Conservation (phyloP, 768 basidiomycete genomes). For the Lactifluus piperatus region DNA sequence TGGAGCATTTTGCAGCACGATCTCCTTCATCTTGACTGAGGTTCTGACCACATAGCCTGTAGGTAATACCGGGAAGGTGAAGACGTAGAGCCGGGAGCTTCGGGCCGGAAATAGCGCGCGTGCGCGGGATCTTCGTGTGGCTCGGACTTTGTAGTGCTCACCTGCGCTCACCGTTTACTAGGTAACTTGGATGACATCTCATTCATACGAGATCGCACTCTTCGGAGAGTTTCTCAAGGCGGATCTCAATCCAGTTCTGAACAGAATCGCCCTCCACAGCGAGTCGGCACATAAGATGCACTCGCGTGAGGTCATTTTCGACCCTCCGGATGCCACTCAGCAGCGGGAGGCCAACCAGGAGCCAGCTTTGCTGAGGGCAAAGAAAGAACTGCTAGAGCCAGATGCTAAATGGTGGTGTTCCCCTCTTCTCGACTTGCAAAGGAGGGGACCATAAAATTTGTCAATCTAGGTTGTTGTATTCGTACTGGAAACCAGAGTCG, state of each 20-base stretch:
- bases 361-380: conserved; percentile 61
- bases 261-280: conserved; percentile 73
- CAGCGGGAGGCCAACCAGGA: conserved; percentile 56
- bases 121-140: neutral
- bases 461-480: conserved; percentile 56
- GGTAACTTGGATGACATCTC: conserved; percentile 27
- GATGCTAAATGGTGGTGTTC: conserved; percentile 54
- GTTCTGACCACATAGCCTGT: conserved; percentile 4
- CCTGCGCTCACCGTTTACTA: too few relatives aligned
- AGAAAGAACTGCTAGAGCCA: conserved; percentile 59
- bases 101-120: neutral
- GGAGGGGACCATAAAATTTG: neutral
- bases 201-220: conserved; percentile 73
- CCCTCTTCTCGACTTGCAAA: neutral
- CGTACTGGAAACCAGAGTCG: conserved; percentile 79
- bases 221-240: conserved; percentile 75
- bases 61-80: too few relatives aligned
- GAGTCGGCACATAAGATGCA: conserved; percentile 71
- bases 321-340: conserved; percentile 59
- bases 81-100: too few relatives aligned
- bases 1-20: conserved; percentile 14
- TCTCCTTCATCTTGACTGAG: conserved; percentile 14
- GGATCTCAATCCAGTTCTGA: conserved; percentile 68
- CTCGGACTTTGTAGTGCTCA: too few relatives aligned
- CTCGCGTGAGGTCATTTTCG: conserved; percentile 71